A percentile compares a stretch with the other conserved stretches of the same genome.
These are phyloP conservation scores for Lunularia cruciata DNA, from an alignment of 225 moss, liverwort and hornwort species.

Conservation along the genomic window DNA sequence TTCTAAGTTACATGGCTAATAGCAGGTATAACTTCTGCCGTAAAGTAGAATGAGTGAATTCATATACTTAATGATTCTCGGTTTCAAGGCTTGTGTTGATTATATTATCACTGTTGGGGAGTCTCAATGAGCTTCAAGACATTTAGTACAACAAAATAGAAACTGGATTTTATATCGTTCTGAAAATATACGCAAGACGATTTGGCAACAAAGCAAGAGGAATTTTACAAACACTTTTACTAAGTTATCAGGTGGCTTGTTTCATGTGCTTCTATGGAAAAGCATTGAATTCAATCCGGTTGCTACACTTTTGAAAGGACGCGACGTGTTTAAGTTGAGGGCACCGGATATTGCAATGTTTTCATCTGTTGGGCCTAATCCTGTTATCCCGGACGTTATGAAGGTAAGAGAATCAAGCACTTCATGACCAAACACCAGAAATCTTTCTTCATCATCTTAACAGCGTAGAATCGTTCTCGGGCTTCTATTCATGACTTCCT, in stretches of 20 bases:
- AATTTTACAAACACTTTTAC: not conserved
- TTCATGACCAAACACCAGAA: too few species aligned
- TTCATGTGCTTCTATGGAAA: not conserved
- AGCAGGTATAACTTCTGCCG: not conserved
- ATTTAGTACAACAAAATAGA: too few species aligned
- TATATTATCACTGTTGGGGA: not conserved
- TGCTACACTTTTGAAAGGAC: not conserved
- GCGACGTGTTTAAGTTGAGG: not conserved
- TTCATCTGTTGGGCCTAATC: not conserved
- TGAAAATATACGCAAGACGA: too few species aligned
- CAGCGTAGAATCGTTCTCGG: not conserved
- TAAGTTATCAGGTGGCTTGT: not conserved
- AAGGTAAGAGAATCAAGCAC: too few species aligned
- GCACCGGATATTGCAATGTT: not conserved
- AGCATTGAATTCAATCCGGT: not conserved
- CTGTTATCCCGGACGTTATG: not conserved
- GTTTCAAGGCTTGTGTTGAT: not conserved
- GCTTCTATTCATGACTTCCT: not conserved
- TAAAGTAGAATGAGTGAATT: not conserved
- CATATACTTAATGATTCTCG: not conserved
- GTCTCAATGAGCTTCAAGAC: too few species aligned
- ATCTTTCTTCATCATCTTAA: not conserved
- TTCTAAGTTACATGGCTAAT: not conserved
- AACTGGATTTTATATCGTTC: too few species aligned
- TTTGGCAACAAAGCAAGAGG: too few species aligned